Conservation (phyloP, 768 basidiomycete genomes). For the Rossbeevera mucosa region DNA sequence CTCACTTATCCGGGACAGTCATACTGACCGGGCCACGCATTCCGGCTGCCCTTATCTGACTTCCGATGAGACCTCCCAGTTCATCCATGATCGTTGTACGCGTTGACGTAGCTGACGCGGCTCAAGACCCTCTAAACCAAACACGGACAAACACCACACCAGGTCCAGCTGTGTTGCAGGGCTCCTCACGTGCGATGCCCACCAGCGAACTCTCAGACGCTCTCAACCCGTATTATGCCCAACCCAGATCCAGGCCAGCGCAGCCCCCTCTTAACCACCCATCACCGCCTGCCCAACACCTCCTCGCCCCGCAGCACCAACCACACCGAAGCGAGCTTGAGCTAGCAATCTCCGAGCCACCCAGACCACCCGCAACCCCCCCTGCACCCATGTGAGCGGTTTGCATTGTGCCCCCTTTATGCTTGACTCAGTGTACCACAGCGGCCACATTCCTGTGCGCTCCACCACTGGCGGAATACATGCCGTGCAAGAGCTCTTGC, state of each 20-base stretch:
- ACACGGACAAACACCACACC: conserved; percentile 26
- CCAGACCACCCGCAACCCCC: conserved; percentile 22
- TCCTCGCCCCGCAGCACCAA: conserved; percentile 35
- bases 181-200: conserved; percentile 37
- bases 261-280: conserved; percentile 15
- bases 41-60: conserved; percentile 41
- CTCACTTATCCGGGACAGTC: conserved; percentile 73
- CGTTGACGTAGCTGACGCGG: conserved; percentile 37
- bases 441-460: conserved; percentile 11
- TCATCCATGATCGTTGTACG: conserved; percentile 23
- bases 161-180: neutral
- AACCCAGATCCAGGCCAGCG: conserved; percentile 34
- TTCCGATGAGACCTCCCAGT: conserved; percentile 56
- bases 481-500: conserved; percentile 56
- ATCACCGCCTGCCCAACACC: conserved; percentile 25
- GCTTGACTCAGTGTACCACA: conserved; percentile 2
- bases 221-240: conserved; percentile 63
- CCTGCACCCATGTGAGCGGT: conserved; percentile 33
- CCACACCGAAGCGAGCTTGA: conserved; percentile 65
- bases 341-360: conserved; percentile 48
- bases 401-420: neutral
- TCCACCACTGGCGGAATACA: conserved; percentile 34
- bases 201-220: conserved; percentile 77
- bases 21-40: conserved; percentile 43
- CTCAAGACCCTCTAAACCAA: conserved; percentile 28